Conservation (phyloP, 805 yeast genomes). For the Candida pini region DNA sequence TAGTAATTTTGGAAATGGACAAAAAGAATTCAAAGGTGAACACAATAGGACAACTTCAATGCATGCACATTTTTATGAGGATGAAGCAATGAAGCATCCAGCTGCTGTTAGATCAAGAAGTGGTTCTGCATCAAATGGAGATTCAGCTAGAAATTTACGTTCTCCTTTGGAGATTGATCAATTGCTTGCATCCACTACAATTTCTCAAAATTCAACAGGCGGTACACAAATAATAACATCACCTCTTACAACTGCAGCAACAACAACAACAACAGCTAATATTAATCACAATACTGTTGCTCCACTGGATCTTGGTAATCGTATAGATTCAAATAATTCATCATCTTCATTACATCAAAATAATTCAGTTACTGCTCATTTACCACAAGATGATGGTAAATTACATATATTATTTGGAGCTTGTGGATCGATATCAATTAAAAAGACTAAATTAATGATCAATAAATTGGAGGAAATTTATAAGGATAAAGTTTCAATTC, state of each 20-base stretch:
- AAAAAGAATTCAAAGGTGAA: no score
- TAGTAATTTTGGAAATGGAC: no score
- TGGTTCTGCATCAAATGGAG: slow-evolving; percentile 27
- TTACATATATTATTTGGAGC: slow-evolving; percentile 52
- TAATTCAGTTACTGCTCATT: slow-evolving; percentile 28
- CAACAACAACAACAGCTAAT: not conserved
- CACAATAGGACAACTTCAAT: slow-evolving; percentile 43
- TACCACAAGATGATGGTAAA: slow-evolving; percentile 50
- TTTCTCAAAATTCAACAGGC: not conserved
- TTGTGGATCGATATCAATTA: slow-evolving; percentile 50
- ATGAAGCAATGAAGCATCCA: slow-evolving; percentile 55
- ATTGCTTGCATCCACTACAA: not conserved
- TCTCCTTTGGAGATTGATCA: slow-evolving; percentile 8
- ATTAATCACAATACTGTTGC: not conserved
- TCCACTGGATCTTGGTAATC: no score
- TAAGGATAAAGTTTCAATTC: slow-evolving; percentile 46
- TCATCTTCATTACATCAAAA: slow-evolving; percentile 45
- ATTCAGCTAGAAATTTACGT: no score
- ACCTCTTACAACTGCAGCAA: not conserved
- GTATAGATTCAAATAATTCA: no score
- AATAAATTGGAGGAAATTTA: slow-evolving; percentile 47
- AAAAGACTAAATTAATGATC: slow-evolving; percentile 48
- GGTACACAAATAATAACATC: not conserved
- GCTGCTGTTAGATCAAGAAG: slow-evolving; percentile 29
- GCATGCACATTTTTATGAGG: slow-evolving; percentile 75